Base-by-base conservation (phyloP, 441 rosid species). In the Capsella rubella region DNA sequence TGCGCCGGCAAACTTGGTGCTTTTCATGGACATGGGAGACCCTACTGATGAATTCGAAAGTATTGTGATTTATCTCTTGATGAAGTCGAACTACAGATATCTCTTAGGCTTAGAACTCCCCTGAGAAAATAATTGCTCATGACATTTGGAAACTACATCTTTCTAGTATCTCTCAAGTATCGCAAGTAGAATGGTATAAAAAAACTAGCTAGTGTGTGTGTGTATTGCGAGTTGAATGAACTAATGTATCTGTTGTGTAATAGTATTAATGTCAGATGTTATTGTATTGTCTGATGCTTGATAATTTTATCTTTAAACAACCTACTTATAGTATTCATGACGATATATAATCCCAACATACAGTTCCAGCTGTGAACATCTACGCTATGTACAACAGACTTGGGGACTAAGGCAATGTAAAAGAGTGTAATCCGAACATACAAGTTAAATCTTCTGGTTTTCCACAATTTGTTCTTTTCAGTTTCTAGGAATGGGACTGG, bases 401-500 rank as follows among this genome's bases (percentile, higher is more conserved):
- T 8, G 78, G 90, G 0, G 80, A 89, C 0, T 90, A 90, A 66
- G 93, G 85, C 61, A 90, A 90, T 43, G 96, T 93, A 0, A 0
- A 2, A 28, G 12, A 73, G 77, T 15, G 81, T 85, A 54, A 11
- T 90, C 16, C 79, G 66, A 34, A 70, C 73, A 50, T 87, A 90
- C 46, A n/a, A 83, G 25, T 21, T 21, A 21, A 21, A 28, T 51
- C 71, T 0, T 81, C 74, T 8, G 92, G 88, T 56, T 78, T 87
- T n/a, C n/a, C n/a, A n/a, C n/a, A n/a, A n/a, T n/a, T n/a, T n/a
- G n/a, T n/a, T n/a, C n/a, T n/a, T n/a, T n/a, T n/a, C n/a, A n/a
- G n/a, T n/a, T n/a, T 74, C 79, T 91, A 3, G 98, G 97, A 35
- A 87, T 88, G 92, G 96, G 96, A 5, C 90, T 93, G 0, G 98